phyloP scores from a whole-genome alignment of 768 basidiomycete species.

The Trametes gibbosa region DNA sequence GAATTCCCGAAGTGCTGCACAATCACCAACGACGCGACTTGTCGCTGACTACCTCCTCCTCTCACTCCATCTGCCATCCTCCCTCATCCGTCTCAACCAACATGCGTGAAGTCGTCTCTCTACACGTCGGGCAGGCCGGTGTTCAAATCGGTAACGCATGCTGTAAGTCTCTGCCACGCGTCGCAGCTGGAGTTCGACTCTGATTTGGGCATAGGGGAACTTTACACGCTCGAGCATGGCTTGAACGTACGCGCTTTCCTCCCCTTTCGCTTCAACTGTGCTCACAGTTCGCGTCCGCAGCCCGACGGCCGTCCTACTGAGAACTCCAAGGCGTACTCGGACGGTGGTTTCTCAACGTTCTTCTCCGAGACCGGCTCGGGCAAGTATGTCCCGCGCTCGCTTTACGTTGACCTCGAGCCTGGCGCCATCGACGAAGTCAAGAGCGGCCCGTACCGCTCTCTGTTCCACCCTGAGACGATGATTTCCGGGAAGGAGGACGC shows the following conservation, averaged over 20 bases:
- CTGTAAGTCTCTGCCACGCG: constrained; percentile 54
- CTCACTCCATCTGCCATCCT: constrained; percentile 8
- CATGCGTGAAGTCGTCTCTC: constrained; percentile 94
- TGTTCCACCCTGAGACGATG: constrained; percentile 98
- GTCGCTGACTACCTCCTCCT: constrained; percentile 10
- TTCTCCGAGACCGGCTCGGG: constrained; percentile 94
- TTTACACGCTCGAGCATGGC: constrained; percentile 98
- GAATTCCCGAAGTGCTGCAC: constrained; percentile 7
- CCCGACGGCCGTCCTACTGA: constrained; percentile 87
- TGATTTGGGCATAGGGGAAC: constrained; percentile 64
- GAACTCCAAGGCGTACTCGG: constrained; percentile 45
- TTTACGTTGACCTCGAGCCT: constrained; percentile 95
- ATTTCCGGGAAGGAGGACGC: constrained; percentile 99
- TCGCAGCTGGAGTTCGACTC: neutral
- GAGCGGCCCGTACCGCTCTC: constrained; percentile 83
- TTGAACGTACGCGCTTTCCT: constrained; percentile 60
- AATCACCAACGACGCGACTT: constrained; percentile 13
- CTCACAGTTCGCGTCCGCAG: constrained; percentile 38
- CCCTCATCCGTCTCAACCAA: constrained; percentile 21
- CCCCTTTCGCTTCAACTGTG: neutral
- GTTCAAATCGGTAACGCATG: constrained; percentile 94
- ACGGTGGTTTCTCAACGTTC: constrained; percentile 95
- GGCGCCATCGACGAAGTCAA: constrained; percentile 95
- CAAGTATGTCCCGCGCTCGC: constrained; percentile 94
- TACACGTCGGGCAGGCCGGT: constrained; percentile 97